These are phyloP conservation scores for Yamadazyma tumulicola DNA, from an alignment of 805 yeast genomes.

Conservation along the genomic window DNA sequence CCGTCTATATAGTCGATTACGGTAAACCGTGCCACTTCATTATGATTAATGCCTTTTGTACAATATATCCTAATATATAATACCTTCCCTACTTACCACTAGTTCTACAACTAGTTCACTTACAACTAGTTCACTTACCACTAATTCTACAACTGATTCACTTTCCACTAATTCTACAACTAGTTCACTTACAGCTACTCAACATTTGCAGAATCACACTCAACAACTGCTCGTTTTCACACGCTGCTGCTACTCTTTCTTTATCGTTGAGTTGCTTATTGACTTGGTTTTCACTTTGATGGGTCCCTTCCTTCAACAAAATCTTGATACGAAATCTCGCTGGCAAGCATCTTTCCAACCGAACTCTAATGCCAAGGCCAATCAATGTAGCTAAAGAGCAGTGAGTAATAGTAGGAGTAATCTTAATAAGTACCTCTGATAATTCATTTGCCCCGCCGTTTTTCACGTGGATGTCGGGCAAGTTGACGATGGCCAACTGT, in stretches of 20 bases:
- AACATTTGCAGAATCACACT: constrained; percentile 93
- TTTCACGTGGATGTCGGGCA: constrained; percentile 70
- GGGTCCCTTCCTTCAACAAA: constrained; percentile 84
- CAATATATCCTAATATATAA: constrained; percentile 4
- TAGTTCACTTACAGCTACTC: constrained; percentile 62
- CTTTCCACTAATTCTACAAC: neutral
- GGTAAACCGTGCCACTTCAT: neutral
- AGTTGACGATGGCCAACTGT: constrained; percentile 87
- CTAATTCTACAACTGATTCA: too few species aligned
- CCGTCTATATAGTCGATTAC: constrained; percentile 11
- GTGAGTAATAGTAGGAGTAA: constrained; percentile 97
- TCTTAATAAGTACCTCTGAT: constrained; percentile 73
- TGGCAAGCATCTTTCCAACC: constrained; percentile 86
- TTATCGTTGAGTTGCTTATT: constrained; percentile 96
- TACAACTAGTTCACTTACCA: constrained; percentile 85
- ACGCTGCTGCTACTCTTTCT: constrained; percentile 97
- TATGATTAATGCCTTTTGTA: neutral
- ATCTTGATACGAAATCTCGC: constrained; percentile 78
- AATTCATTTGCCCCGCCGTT: constrained; percentile 49
- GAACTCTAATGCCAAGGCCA: constrained; percentile 89
- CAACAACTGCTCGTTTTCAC: constrained; percentile 90
- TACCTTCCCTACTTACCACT: neutral
- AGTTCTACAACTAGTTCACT: constrained; percentile 20
- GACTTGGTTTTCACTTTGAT: constrained; percentile 93
- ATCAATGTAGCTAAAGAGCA: constrained; percentile 94